Evolutionary conservation across 1,284 basidiomycete species (phyloP).

Genomic region (Ceratobasidium sp.): DNA sequence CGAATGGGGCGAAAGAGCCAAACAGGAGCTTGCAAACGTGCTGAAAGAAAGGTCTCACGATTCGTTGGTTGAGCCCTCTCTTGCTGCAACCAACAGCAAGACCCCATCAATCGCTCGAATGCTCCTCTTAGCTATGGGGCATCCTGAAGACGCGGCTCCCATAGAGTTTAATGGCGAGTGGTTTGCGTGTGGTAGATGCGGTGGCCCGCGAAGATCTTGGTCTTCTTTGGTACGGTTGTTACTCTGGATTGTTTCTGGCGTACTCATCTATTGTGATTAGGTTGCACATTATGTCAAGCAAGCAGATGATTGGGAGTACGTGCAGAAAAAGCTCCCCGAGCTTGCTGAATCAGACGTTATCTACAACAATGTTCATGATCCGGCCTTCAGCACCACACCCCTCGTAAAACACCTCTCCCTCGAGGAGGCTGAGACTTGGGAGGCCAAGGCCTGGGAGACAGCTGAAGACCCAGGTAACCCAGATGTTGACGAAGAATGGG

Average conservation of each 20-base stretch:
- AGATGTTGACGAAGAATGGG: background rate
- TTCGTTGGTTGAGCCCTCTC: background rate
- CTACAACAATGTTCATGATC: background rate
- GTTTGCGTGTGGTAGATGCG: slow-evolving; percentile 16
- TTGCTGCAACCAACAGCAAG: background rate
- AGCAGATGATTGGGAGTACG: background rate
- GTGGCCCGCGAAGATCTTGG: background rate
- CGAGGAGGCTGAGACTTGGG: background rate
- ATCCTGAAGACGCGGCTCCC: background rate
- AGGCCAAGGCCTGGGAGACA: background rate
- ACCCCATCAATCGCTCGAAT: background rate
- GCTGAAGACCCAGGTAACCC: background rate
- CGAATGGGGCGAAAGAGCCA: background rate
- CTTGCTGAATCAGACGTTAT: background rate
- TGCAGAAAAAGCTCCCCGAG: background rate
- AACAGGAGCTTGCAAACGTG: background rate
- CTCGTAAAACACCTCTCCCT: background rate
- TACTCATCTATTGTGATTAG: background rate
- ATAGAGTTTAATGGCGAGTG: background rate
- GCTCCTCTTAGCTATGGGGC: background rate
- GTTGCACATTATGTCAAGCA: slow-evolving; percentile 11
- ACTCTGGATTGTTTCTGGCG: background rate
- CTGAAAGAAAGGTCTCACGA: slow-evolving; percentile 10
- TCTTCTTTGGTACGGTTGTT: background rate
- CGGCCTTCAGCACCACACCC: background rate